A percentile compares a stretch with the other conserved stretches of the same genome.
These are phyloP conservation scores for Arachnopeziza araneosa DNA, from an alignment of 2,329 filamentous ascomycete species.

Conservation along the genomic window DNA sequence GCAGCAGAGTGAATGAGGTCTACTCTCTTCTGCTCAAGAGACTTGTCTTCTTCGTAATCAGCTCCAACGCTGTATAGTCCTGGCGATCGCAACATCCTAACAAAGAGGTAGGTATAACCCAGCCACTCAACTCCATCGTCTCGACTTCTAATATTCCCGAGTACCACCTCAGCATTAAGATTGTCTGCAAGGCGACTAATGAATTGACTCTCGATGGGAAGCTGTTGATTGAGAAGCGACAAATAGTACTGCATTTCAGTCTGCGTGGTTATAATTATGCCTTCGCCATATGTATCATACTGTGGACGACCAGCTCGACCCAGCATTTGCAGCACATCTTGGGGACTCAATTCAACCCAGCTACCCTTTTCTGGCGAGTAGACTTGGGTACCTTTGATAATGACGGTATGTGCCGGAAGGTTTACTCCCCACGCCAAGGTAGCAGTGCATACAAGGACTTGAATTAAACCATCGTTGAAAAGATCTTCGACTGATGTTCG, in stretches of 20 bases:
- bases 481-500: slow-evolving; percentile 92
- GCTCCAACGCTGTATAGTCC: slow-evolving; percentile 92
- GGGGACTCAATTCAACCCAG: slow-evolving; percentile 95
- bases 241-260: slow-evolving; percentile 95
- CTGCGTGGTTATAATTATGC: slow-evolving; percentile 97
- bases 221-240: slow-evolving; percentile 90
- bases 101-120: slow-evolving; percentile 95
- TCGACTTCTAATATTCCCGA: slow-evolving; percentile 84
- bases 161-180: slow-evolving; percentile 89
- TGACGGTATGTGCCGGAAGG: slow-evolving; percentile 92
- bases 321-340: slow-evolving; percentile 98
- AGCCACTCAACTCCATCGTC: slow-evolving; percentile 99
- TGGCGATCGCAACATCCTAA: slow-evolving; percentile 93
- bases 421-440: slow-evolving; percentile 99
- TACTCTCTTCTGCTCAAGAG: slow-evolving; percentile 93
- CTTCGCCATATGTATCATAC: slow-evolving; percentile 95
- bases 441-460: slow-evolving; percentile 93
- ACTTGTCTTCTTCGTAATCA: slow-evolving; percentile 89
- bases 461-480: slow-evolving; percentile 84
- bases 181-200: slow-evolving; percentile 92
- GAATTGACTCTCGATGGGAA: slow-evolving; percentile 96
- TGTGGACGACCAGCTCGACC: slow-evolving; percentile 94
- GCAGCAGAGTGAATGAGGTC: slow-evolving; percentile 95
- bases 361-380: slow-evolving; percentile 98
- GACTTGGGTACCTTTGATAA: slow-evolving; percentile 97